Evolutionary conservation across 192 early-diverging fungal species (phyloP), one percentile per base, ranked within the genome.

Genomic region (Coemansia sp.): DNA sequence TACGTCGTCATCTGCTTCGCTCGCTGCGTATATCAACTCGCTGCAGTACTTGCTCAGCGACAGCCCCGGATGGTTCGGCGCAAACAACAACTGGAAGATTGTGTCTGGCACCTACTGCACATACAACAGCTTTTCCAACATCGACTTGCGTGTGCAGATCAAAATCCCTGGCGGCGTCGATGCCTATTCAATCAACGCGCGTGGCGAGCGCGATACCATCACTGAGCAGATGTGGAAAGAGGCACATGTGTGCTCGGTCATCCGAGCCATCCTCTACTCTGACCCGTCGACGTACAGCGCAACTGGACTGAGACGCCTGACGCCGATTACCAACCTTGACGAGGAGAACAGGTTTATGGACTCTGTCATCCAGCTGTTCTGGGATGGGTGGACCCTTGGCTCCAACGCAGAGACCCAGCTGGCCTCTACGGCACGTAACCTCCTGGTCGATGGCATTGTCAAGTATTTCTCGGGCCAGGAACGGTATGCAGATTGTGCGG

Each of bases 151-250:
- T 36, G 97, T 99, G n/a, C 93, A 97, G 76, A 94, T 99, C 30
- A 89, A 92, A 59, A 98, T 98, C 68, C 97, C 97, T 11, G 97
- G 97, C 56, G 95, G 97, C 41, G 97, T 99, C 5, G 96, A 97
- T 55, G 87, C 88, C 53, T 96, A 96, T 57, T 84, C 87, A 13
- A 89, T 99, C 6, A 95, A 94, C 56, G 70, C 91, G 34, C 83
- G 90, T 14, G 97, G 97, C 33, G 95, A 99, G 68, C 87, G 90
- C 56, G 84, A 84, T 55, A 88, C 89, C 44, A 81, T 89, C 17
- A 90, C 87, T 8, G 70, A 88, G 2, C 85, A 85, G 8, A 85
- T 96, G 56, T 99, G 97, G 97, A 85, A 91, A 59, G 94, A 98
- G 71, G 90, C 91, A 3, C 88, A 89, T 50, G 83, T 97, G 23